Base-by-base conservation (phyloP, 2,329 filamentous ascomycete genomes). In the Venturia oleaginea region DNA sequence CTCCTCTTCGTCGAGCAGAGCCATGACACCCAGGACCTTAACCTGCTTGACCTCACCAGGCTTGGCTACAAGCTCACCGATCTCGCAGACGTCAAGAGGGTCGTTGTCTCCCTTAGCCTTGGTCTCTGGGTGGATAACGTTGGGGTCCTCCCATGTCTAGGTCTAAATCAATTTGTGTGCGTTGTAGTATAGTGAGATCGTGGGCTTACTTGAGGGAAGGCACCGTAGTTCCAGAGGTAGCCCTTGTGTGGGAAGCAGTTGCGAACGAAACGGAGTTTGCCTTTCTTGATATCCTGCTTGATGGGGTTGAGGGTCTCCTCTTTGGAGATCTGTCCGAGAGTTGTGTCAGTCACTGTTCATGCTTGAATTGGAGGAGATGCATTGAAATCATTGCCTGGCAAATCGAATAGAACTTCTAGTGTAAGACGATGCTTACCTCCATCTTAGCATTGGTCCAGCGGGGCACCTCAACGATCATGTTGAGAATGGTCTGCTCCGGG, bases 161-260 rank as follows among this genome's bases (percentile, higher is more conserved):
- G 32, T 42, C 40, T 19, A n/a, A 55, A 46, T 61, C 55, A 65
- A 32, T 19, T n/a, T 61, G 54, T 15, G 51, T 64, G 46, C 32
- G 17, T 42, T 46, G 19, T 64, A 5, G 19, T 24, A 27, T 64
- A 11, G n/a, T 48, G 38, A 32, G 59, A 51, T 62, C 11, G 19
- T 55, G 63, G 64, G 73, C 84, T 76, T 84, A 94, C 91, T 84
- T 94, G 91, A 73, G 94, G 94, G 88, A 99, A 97, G 79, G 92
- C 92, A 82, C 94, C 94, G 82, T 99, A 99, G 87, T 99, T 99
- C 94, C 94, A 99, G 73, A 99, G 91, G 81, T 99, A 99, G 71
- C 94, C 94, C 87, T 99, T 97, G 89, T 99, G 94, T 73, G 94
- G 94, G 86, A 99, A 99, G 88, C 94, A 99, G 89, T 99, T 99